These are phyloP conservation scores for Ophiostoma pallidulum DNA, from an alignment of 2,329 filamentous ascomycete species.

Conservation along the genomic window DNA sequence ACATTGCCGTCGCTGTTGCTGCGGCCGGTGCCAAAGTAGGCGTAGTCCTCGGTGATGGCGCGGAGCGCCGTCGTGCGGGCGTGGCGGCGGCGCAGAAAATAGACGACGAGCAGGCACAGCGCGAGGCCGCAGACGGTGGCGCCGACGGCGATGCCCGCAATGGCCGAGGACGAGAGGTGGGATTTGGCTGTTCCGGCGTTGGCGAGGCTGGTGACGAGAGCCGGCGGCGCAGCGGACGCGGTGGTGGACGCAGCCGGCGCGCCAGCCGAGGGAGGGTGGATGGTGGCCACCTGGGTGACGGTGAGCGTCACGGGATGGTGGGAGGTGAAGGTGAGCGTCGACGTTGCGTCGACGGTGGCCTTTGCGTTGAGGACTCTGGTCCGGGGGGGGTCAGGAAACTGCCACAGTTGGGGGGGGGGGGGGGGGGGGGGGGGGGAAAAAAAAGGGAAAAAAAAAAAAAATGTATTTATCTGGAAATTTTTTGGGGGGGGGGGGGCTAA, in stretches of 20 bases:
- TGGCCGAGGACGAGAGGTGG: conserved; percentile 12
- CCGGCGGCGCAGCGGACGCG: background rate
- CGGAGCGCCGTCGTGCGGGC: background rate
- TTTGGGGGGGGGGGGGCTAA: background rate
- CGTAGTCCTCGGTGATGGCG: conserved; percentile 21
- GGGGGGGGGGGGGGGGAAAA: too few relatives aligned
- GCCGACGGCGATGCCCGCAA: conserved; percentile 18
- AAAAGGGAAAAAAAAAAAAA: background rate
- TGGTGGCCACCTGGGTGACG: conserved; percentile 11
- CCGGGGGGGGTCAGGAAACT: background rate
- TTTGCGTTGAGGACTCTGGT: conserved; percentile 14
- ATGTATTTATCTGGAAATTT: too few relatives aligned
- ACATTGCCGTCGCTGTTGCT: conserved; percentile 13
- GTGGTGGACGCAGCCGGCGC: background rate
- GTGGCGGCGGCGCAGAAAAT: conserved; percentile 4
- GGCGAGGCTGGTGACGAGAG: background rate
- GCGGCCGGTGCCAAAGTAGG: conserved; percentile 30
- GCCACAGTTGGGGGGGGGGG: too few relatives aligned
- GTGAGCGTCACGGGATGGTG: conserved; percentile 14
- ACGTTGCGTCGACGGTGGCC: conserved; percentile 16
- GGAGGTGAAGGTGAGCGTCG: conserved; percentile 15
- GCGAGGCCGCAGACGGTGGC: conserved; percentile 9
- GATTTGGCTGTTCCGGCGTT: background rate
- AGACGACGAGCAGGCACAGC: conserved; percentile 2
- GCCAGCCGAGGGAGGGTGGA: background rate